Evolutionary conservation across 495 filamentous ascomycete species (phyloP).

Genomic region (Trypethelium eluteriae): DNA sequence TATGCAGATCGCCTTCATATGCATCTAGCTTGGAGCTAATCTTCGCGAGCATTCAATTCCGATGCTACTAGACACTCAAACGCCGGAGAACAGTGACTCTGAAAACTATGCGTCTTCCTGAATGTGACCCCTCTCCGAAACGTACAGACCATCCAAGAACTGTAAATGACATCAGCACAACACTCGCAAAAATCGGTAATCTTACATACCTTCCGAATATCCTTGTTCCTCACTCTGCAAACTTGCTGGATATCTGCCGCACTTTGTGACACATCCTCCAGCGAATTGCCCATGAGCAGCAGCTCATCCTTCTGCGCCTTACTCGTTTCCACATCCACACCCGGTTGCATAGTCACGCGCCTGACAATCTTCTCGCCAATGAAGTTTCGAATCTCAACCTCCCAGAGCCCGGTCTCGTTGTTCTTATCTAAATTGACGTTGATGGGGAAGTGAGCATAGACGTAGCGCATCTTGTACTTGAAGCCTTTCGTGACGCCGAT

Average conservation of each 20-base stretch:
- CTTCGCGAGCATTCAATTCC: neutral
- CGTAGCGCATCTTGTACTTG: conserved; percentile 99
- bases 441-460: conserved; percentile 99
- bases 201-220: conserved; percentile 93
- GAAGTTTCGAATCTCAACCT: conserved; percentile 99
- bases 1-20: too few species aligned
- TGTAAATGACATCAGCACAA: conserved; percentile 40
- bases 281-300: conserved; percentile 80
- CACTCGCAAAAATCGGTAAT: neutral
- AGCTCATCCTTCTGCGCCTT: conserved; percentile 96
- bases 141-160: conserved; percentile 99
- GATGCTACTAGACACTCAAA: neutral
- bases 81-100: neutral
- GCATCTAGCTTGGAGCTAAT: too few species aligned
- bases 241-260: conserved; percentile 99
- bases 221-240: conserved; percentile 98
- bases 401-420: conserved; percentile 72
- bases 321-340: conserved; percentile 83
- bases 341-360: conserved; percentile 74
- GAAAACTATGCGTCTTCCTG: conserved; percentile 48
- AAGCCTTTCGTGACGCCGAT: conserved; percentile 96
- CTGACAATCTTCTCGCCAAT: conserved; percentile 99
- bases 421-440: conserved; percentile 99
- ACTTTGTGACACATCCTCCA: conserved; percentile 93
- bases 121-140: conserved; percentile 94